Conservation (phyloP, 768 basidiomycete genomes). For the Suillus bovinus region DNA sequence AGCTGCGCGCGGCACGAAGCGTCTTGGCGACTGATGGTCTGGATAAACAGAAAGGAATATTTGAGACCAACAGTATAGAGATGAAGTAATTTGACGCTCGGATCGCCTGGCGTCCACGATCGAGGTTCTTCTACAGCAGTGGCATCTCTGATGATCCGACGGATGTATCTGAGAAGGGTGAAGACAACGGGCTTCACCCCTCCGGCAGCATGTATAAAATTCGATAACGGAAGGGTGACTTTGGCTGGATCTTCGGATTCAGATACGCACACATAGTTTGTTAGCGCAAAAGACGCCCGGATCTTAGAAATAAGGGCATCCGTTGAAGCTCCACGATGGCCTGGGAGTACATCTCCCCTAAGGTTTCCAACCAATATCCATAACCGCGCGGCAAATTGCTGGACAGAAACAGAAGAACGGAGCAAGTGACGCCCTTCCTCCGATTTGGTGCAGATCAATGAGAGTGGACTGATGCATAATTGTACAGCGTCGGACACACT, state of each 20-base stretch:
- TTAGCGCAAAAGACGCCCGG: neutral
- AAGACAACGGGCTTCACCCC: neutral
- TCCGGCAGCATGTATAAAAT: neutral
- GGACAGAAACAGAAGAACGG: constrained; percentile 1
- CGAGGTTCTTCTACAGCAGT: neutral
- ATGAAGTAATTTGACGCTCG: neutral
- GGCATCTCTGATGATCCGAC: neutral
- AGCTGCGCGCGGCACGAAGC: neutral
- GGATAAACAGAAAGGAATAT: neutral
- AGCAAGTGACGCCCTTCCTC: neutral
- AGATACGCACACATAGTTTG: neutral
- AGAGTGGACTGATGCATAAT: neutral
- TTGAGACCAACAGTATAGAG: neutral
- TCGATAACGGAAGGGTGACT: constrained; percentile 1
- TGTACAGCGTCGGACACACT: neutral
- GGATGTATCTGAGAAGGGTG: neutral
- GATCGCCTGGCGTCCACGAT: neutral
- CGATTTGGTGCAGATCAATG: neutral
- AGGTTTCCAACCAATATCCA: neutral
- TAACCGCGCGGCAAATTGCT: neutral
- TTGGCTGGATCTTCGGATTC: neutral
- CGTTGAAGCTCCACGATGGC: neutral
- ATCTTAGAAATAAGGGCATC: neutral
- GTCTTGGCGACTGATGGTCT: neutral
- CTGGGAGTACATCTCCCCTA: neutral